Percentiles rank a stretch among this genome's conserved stretches.
Evolutionary conservation across 805 yeast genomes (phyloP).

Genomic region (Myxozyma vanderwaltii): DNA sequence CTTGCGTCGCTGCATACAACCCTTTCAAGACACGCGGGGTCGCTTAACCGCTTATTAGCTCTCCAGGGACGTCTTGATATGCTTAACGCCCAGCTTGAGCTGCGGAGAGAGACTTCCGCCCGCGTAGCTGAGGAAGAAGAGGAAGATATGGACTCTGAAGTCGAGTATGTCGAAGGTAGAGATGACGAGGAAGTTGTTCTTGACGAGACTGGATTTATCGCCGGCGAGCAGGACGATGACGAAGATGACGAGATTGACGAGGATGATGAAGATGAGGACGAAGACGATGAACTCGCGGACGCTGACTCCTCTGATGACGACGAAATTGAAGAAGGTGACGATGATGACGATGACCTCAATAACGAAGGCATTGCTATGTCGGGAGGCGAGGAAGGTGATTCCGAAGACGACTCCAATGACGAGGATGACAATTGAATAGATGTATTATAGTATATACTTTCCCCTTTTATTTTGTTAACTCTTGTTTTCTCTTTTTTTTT

Average conservation of each 20-base stretch:
- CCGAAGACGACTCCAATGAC: constrained; percentile 9
- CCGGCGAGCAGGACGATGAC: constrained; percentile 47
- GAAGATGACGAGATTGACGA: constrained; percentile 43
- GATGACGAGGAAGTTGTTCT: constrained; percentile 24
- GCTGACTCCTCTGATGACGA: constrained; percentile 36
- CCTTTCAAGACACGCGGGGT: constrained; percentile 56
- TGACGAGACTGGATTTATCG: constrained; percentile 50
- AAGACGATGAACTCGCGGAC: constrained; percentile 37
- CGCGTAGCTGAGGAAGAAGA: constrained; percentile 44
- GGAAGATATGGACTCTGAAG: constrained; percentile 42
- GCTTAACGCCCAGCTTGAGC: constrained; percentile 69
- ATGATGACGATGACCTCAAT: constrained; percentile 25
- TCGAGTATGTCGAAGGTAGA: constrained; percentile 51
- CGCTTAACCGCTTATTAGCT: constrained; percentile 68
- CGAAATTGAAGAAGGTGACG: constrained; percentile 33
- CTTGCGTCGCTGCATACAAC: constrained; percentile 61
- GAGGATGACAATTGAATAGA: constrained; percentile 10
- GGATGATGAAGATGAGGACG: constrained; percentile 40
- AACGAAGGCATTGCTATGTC: background rate
- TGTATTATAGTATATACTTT: constrained; percentile 9
- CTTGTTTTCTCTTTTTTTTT: background rate
- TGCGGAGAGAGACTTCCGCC: constrained; percentile 55
- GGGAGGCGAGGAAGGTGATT: constrained; percentile 9
- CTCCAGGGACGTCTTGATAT: constrained; percentile 85
- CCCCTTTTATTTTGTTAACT: background rate